Percentiles rank a stretch among this genome's conserved stretches.
Evolutionary conservation across 2,329 filamentous ascomycete species (phyloP).

Genomic region (Shiraia sp.): DNA sequence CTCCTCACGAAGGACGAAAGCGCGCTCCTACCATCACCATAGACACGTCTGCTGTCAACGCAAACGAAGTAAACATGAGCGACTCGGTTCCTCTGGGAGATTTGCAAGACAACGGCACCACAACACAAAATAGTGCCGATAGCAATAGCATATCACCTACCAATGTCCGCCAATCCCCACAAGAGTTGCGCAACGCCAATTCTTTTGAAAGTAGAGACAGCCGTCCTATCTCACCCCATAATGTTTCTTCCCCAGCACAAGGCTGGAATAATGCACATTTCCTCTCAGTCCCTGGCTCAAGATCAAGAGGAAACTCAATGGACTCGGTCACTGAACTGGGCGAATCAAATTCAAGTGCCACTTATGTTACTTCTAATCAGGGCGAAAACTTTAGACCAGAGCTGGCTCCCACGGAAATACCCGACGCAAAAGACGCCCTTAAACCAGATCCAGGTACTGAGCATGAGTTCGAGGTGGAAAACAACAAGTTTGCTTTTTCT

Average conservation of each 20-base stretch:
- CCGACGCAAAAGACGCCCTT: constrained; percentile 70
- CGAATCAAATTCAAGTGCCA: constrained; percentile 60
- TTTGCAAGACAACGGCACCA: constrained; percentile 33
- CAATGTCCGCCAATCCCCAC: constrained; percentile 29
- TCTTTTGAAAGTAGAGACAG: constrained; percentile 69
- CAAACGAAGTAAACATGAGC: constrained; percentile 39
- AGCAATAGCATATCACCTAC: constrained; percentile 28
- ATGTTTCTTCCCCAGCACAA: constrained; percentile 65
- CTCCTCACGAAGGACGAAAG: constrained; percentile 35
- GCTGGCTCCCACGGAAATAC: constrained; percentile 56
- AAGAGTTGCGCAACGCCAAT: constrained; percentile 58
- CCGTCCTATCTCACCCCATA: constrained; percentile 68
- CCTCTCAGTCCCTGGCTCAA: constrained; percentile 64
- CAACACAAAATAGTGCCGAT: constrained; percentile 25
- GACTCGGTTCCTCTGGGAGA: constrained; percentile 41
- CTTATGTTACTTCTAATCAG: constrained; percentile 56
- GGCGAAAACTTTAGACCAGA: constrained; percentile 49
- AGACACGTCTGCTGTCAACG: constrained; percentile 54
- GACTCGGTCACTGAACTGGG: constrained; percentile 64
- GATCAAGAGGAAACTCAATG: constrained; percentile 67
- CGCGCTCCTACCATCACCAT: constrained; percentile 57
- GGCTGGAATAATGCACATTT: constrained; percentile 62
- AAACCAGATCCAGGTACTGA: constrained; percentile 74
- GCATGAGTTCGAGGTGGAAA: constrained; percentile 70
- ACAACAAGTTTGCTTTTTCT: constrained; percentile 82